Evolutionary conservation across 2,329 filamentous ascomycete genomes (phyloP).

Genomic region (Colletotrichum sp.): DNA sequence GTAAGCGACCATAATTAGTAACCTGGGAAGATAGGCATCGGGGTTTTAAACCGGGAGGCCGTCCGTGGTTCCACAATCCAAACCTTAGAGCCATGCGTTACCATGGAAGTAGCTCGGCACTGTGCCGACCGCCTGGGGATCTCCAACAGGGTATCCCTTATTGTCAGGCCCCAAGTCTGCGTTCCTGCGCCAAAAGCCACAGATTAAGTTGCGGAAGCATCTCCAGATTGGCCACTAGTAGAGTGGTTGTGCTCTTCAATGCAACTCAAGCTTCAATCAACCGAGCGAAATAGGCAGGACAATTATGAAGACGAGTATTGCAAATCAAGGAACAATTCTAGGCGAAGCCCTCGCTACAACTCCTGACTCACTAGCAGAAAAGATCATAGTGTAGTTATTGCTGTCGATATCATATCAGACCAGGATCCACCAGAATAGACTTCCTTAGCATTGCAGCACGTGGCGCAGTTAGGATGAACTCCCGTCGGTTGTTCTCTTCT

Average conservation of each 20-base stretch:
- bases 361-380: not conserved
- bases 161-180: not conserved
- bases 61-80: slow-evolving; percentile 1
- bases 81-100: not conserved
- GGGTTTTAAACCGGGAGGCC: not conserved
- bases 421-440: not conserved
- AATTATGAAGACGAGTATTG: not conserved
- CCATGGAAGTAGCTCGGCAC: not conserved
- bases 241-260: not conserved
- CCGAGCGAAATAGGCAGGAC: not conserved
- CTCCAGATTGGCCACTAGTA: not conserved
- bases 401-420: not conserved
- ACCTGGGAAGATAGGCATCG: not conserved
- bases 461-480: slow-evolving; percentile 8
- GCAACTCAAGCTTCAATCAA: not conserved
- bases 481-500: not conserved
- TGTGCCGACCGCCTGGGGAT: not conserved
- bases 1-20: not conserved
- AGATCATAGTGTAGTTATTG: not conserved
- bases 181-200: not conserved
- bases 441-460: slow-evolving; percentile 10
- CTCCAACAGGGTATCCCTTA: not conserved
- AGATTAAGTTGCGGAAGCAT: not conserved
- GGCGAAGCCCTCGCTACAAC: not conserved
- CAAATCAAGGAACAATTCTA: not conserved